Evolutionary conservation across 2,329 filamentous ascomycete species (phyloP).

Genomic region (Ilyonectria robusta): DNA sequence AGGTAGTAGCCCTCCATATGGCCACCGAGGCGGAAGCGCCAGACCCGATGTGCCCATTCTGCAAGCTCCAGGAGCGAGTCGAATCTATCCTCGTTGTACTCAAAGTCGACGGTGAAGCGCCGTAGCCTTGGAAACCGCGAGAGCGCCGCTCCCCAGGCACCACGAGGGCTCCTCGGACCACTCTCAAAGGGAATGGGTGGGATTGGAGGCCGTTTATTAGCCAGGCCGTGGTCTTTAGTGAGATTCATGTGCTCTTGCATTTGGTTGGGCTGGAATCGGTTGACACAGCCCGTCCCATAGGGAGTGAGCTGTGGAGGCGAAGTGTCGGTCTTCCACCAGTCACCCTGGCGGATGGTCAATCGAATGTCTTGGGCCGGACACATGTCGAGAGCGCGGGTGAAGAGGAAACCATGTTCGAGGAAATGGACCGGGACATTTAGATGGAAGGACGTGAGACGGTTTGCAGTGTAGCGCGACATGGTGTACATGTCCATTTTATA

Average conservation of each 20-base stretch:
- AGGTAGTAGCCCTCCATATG: constrained; percentile 34
- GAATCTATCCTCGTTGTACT: constrained; percentile 25
- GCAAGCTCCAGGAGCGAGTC: constrained; percentile 10
- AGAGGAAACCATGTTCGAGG: constrained; percentile 17
- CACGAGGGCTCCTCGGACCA: constrained; percentile 4
- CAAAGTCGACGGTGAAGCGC: constrained; percentile 30
- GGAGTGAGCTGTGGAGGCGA: constrained; percentile 22
- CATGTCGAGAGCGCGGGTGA: constrained; percentile 20
- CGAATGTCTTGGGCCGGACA: constrained; percentile 19
- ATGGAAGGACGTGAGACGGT: constrained; percentile 28
- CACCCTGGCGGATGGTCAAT: constrained; percentile 25
- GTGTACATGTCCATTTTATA: constrained; percentile 6
- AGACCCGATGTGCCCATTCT: constrained; percentile 34
- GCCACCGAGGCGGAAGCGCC: constrained; percentile 33
- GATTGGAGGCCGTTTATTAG: constrained; percentile 5
- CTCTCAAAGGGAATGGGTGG: constrained; percentile 23
- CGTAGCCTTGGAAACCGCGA: constrained; percentile 21
- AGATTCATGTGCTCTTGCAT: constrained; percentile 29
- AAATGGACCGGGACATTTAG: constrained; percentile 7
- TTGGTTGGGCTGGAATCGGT: background rate
- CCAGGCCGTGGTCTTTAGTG: constrained; percentile 1
- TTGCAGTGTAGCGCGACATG: constrained; percentile 31
- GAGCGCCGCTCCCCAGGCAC: constrained; percentile 25
- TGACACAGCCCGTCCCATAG: constrained; percentile 19
- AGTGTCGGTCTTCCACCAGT: constrained; percentile 12